Base-by-base conservation (phyloP, 305 asterid genomes). In the Fraxinus baroniana region DNA sequence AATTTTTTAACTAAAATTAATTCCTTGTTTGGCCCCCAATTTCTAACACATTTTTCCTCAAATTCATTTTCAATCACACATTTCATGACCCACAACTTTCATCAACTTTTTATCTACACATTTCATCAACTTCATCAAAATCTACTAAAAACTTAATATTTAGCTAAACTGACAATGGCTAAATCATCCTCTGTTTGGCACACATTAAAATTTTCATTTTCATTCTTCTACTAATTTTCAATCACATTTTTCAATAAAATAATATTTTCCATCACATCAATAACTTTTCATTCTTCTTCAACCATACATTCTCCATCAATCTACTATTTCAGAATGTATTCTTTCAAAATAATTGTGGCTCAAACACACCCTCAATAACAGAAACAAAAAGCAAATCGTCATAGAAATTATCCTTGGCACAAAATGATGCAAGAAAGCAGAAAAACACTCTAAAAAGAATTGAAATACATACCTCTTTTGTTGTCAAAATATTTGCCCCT, bases 401-500 rank as follows among this genome's bases (percentile, higher is more conserved):
- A 28, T 37, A 32, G 35, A 5, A 77, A 64, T 66, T 26, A 4
- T 49, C 52, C 17, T 57, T 7, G 57, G 77, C 66, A 82, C 79
- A 68, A 68, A 82, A 75, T 30, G 20, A 57, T 37, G 49, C 80
- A 60, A 76, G 46, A 75, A 44, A 17, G 52, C 41, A 49, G 79
- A 71, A 77, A 55, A 64, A 81, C 57, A 79, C 3, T 71, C 24
- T 36, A 70, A 18, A 9, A 1, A 79, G 18, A 64, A 75, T 3
- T 41, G 72, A 4, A 10, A 52, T 12, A 72, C 49, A 80, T 74
- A 91, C 95, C 95, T 92, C 96, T 89, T 92, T 92, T 7, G 96
- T 92, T 36, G 92, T 88, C 90, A 92, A 86, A 82, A 92, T 92
- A 87, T 92, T 92, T 76, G 96, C 96, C 74, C 96, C 96, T 87